phyloP scores from a whole-genome alignment of 176 grass and related monocot genomes.

The Rhynchospora tenuis region DNA sequence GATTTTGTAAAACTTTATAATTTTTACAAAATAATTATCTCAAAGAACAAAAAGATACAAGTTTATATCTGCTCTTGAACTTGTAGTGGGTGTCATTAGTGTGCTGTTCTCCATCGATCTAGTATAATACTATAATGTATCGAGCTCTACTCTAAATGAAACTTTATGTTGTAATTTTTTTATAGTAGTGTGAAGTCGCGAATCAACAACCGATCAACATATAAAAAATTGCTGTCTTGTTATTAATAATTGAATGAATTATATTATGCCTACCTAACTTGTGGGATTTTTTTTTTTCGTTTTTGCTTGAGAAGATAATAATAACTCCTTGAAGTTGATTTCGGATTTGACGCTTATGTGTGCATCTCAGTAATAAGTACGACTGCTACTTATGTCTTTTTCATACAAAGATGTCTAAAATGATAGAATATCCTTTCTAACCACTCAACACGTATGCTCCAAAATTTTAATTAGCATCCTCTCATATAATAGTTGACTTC shows the following conservation, averaged over 20 bases:
- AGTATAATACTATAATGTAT: not conserved
- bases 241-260: not conserved
- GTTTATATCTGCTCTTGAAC: not conserved
- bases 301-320: not conserved
- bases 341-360: not conserved
- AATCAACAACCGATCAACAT: not conserved
- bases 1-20: no score
- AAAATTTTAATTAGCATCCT: not conserved
- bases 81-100: not conserved
- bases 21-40: no score
- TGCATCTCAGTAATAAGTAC: not conserved
- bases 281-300: not conserved
- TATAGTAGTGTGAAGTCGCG: no score
- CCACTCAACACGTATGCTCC: not conserved
- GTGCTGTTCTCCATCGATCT: not conserved
- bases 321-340: not conserved
- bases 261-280: not conserved
- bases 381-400: not conserved
- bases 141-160: no score
- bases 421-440: not conserved
- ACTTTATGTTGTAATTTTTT: no score
- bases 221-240: not conserved
- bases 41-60: not conserved
- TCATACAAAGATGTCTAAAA: not conserved
- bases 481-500: not conserved